Base-by-base conservation (phyloP, 345 rosid species). In the Corymbia maculata region DNA sequence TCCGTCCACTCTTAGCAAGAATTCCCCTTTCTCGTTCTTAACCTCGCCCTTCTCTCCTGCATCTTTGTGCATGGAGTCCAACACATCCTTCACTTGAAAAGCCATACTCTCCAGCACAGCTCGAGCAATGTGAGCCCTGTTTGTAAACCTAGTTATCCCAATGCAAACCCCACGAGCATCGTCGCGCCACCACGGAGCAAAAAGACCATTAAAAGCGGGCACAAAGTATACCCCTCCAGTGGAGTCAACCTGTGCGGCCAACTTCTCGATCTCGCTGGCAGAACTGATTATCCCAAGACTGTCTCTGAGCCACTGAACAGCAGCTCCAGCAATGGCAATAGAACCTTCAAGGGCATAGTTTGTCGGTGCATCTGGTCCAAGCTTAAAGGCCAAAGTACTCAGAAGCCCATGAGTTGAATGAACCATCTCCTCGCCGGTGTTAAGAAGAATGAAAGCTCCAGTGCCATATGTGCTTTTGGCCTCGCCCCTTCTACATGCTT, bases 161-260 rank as follows among this genome's bases (percentile, higher is more conserved):
- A 97, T 92, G 86, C 95, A 95, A 75, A 97, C 96, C 84, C 99
- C 99, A 55, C 98, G 98, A 28, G 99, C 99, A 92, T 97, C 99
- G 89, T 97, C 99, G 85, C 99, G 94, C 99, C 99, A 97, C 96
- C 96, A 95, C 24, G 99, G 99, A 49, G 99, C 98, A 92, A 97
- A 97, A 89, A 97, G 92, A 3, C 98, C 99, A 47, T 95, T 97
- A 61, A 97, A 98, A 13, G 99, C 99, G 9, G 99, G 99, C 16
- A 97, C 99, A 89, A 98, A 98, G 90, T 98, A 97, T 16, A 98
- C 95, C 19, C 99, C 99, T 44, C 98, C 98, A 2, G 98, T 94
- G 13, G 95, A 91, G 2, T 96, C 96, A 30, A 95, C 99, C 93
- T 87, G 84, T 6, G 47, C 88, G 2, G 99, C 99, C 86, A 98